Percentiles rank a stretch among this genome's conserved stretches.
Conservation (phyloP, 75 land plant species). For the Pinus tabuliformis region DNA sequence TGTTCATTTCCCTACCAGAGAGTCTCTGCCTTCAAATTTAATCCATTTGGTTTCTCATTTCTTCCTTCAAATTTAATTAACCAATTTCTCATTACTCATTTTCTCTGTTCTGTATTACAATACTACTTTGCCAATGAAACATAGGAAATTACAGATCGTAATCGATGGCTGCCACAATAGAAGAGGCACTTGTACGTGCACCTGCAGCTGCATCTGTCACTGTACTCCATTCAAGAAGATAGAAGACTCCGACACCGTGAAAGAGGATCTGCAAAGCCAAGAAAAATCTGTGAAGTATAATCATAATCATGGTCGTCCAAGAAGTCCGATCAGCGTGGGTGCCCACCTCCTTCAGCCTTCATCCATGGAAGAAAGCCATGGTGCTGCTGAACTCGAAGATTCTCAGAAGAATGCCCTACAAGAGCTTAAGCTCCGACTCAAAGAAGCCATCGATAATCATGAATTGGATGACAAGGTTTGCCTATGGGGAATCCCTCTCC, state of each 20-base stretch:
- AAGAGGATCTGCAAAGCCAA: background rate
- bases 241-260: background rate
- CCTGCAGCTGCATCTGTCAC: background rate
- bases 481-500: slow-evolving; percentile 64
- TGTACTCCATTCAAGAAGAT: background rate
- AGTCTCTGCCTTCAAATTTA: background rate
- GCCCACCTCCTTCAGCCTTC: slow-evolving; percentile 13
- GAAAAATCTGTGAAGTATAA: background rate
- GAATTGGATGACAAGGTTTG: slow-evolving; percentile 30
- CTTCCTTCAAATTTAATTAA: background rate
- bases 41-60: too few species aligned
- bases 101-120: background rate
- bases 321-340: slow-evolving; percentile 2
- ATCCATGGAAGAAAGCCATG: slow-evolving; percentile 79
- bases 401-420: slow-evolving; percentile 67
- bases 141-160: background rate
- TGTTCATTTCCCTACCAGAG: background rate
- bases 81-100: background rate
- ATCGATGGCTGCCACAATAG: slow-evolving; percentile 3
- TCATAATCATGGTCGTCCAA: background rate
- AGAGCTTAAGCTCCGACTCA: slow-evolving; percentile 53
- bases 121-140: background rate
- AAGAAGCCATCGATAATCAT: slow-evolving; percentile 37
- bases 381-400: slow-evolving; percentile 52
- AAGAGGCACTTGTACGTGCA: slow-evolving; percentile 6